Evolutionary conservation across 2,329 filamentous ascomycete species (phyloP), one percentile per base, ranked within the genome.

Genomic region (Diaporthe vexans): DNA sequence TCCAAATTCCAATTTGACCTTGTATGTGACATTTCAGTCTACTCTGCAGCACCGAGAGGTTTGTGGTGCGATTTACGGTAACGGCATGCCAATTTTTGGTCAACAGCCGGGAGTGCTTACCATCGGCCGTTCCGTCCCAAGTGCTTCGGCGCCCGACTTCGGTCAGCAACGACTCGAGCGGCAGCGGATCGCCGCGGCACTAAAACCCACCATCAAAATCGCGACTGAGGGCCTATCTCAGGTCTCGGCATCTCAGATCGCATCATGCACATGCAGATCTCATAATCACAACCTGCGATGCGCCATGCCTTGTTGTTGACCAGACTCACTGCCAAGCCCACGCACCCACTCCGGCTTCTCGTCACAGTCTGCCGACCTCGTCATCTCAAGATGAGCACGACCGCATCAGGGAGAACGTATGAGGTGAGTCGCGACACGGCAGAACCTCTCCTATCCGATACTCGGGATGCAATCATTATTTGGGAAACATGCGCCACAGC

Each of bases 311-410:
- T 76, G 48, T 46, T 63, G 17, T 11, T 46, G 43, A 57, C 21
- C 21, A 65, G 54, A 56, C 24, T 57, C 13, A 11, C 51, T n/a
- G 10, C 48, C 54, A 29, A 35, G 51, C n/a, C n/a, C 46, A 72
- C 43, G 21, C 19, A 35, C 56, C 19, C 40, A 9, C n/a, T 40
- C 46, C 56, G 29, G n/a, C 26, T 63, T 54, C 46, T 63, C 9
- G 15, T 33, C 65, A 59, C 56, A 46, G 48, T 19, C 24, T 29
- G 33, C 24, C 17, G 29, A 8, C 68, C 37, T 26, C 56, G 26
- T 13, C 46, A 52, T 29, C 46, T 56, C 74, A 76, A 52, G 11
- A 76, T 76, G 74, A 74, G 74, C 54, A 74, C 48, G 35, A 26
- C 72, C 65, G 54, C 52, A 1, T 35, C 68, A 43, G 56, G 54